Evolutionary conservation across 805 yeast species (phyloP).

Genomic region (Zygosaccharomyces bisporus): DNA sequence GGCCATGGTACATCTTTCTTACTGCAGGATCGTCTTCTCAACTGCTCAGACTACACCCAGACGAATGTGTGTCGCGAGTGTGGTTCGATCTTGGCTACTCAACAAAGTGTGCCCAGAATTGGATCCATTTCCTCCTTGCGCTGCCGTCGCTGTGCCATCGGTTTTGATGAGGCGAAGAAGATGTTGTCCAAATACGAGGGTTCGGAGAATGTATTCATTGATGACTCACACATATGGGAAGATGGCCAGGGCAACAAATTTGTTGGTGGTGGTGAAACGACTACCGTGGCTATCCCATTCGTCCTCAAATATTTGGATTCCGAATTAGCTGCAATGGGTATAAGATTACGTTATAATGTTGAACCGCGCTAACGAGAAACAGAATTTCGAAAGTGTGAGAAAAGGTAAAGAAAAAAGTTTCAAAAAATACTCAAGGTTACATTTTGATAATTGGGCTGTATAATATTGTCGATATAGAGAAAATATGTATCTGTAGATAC

Average conservation of each 20-base stretch:
- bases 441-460: slow-evolving; percentile 8
- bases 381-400: background rate
- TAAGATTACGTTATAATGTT: slow-evolving; percentile 84
- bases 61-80: slow-evolving; percentile 86
- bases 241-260: slow-evolving; percentile 93
- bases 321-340: slow-evolving; percentile 97
- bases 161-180: slow-evolving; percentile 53
- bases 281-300: slow-evolving; percentile 94
- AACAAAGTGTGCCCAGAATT: slow-evolving; percentile 83
- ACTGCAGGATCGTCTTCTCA: slow-evolving; percentile 88
- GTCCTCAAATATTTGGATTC: slow-evolving; percentile 93
- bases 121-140: slow-evolving; percentile 75
- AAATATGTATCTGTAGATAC: background rate
- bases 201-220: slow-evolving; percentile 43
- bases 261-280: slow-evolving; percentile 89
- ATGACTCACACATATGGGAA: slow-evolving; percentile 85
- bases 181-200: slow-evolving; percentile 36
- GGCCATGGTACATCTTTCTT: slow-evolving; percentile 97
- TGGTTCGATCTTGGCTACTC: slow-evolving; percentile 89
- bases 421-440: slow-evolving; percentile 4
- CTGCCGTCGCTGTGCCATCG: slow-evolving; percentile 87
- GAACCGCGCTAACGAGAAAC: slow-evolving; percentile 43
- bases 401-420: slow-evolving; percentile 1
- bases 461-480: slow-evolving; percentile 6
- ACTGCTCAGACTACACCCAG: slow-evolving; percentile 94